These are phyloP conservation scores for Trametes versicolor DNA, from an alignment of 1,284 basidiomycete species.

Conservation along the genomic window DNA sequence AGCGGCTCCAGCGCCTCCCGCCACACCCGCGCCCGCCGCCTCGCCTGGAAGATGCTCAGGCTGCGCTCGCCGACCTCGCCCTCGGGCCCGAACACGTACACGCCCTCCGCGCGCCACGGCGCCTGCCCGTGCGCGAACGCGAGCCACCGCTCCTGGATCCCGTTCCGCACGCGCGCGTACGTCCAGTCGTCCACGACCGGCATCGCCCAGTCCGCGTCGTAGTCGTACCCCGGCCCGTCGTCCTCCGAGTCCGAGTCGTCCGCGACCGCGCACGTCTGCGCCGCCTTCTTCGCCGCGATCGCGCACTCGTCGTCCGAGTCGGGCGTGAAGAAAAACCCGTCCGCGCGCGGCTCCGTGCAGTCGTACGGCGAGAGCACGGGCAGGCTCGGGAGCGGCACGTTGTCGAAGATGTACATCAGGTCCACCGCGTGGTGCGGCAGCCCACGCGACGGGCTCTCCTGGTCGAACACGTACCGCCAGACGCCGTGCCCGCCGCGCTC, in stretches of 20 bases:
- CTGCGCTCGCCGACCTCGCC: conserved; percentile 73
- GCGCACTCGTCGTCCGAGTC: conserved; percentile 37
- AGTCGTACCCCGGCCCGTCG: conserved; percentile 35
- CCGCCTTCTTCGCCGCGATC: not conserved
- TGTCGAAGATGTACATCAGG: conserved; percentile 80
- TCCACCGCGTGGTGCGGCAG: conserved; percentile 75
- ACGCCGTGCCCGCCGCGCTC: conserved; percentile 64
- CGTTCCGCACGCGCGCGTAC: conserved; percentile 70
- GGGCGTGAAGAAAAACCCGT: conserved; percentile 36
- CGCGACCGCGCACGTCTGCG: conserved; percentile 31
- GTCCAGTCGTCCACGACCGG: conserved; percentile 67
- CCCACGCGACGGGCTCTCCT: conserved; percentile 71
- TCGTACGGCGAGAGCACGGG: conserved; percentile 30
- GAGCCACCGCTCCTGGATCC: conserved; percentile 77
- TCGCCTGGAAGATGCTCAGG: conserved; percentile 61
- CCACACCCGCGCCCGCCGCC: conserved; percentile 62
- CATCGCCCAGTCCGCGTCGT: conserved; percentile 38
- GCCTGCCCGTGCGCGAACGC: conserved; percentile 75
- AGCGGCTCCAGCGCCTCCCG: conserved; percentile 70
- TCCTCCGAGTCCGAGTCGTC: conserved; percentile 40
- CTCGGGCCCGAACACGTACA: conserved; percentile 80
- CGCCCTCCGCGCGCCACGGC: conserved; percentile 73
- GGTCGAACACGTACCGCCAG: conserved; percentile 83
- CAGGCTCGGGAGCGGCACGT: conserved; percentile 54
- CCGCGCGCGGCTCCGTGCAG: conserved; percentile 34